These are phyloP conservation scores for Iberis pinnata DNA, from an alignment of 345 rosid genomes.

Conservation along the genomic window DNA sequence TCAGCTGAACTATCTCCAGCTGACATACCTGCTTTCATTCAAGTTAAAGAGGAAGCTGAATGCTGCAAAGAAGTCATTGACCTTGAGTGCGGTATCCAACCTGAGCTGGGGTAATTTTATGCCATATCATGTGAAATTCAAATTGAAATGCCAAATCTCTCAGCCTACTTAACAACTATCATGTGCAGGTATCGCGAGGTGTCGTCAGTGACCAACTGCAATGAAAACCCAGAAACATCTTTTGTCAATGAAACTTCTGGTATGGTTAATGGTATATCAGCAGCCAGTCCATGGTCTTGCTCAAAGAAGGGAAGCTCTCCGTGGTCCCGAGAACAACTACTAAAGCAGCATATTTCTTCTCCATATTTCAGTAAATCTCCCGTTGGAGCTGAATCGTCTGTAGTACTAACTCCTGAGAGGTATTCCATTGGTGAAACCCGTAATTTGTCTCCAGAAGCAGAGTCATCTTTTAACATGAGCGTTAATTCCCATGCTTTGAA, in stretches of 20 bases:
- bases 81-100: constrained; percentile 41
- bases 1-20: constrained; percentile 34
- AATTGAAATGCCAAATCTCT: constrained; percentile 1
- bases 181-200: constrained; percentile 46
- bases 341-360: constrained; percentile 35
- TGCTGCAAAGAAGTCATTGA: constrained; percentile 42
- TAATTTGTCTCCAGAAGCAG: constrained; percentile 39
- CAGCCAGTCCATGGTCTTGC: constrained; percentile 44
- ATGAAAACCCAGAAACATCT: constrained; percentile 48
- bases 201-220: constrained; percentile 31
- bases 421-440: constrained; percentile 25
- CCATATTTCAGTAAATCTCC: constrained; percentile 30
- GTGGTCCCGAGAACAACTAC: constrained; percentile 38
- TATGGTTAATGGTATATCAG: constrained; percentile 25
- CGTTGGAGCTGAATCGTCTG: constrained; percentile 28
- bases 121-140: constrained; percentile 9
- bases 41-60: constrained; percentile 32
- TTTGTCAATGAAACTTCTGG: constrained; percentile 52
- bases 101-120: constrained; percentile 50
- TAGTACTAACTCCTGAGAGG: constrained; percentile 42
- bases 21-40: constrained; percentile 29
- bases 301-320: constrained; percentile 42
- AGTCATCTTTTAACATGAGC: constrained; percentile 49
- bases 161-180: neutral
- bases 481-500: constrained; percentile 61